Percentiles rank a stretch among this genome's conserved stretches.
phyloP scores from a whole-genome alignment of 345 rosid species.

The Sisymbrium altissimum region DNA sequence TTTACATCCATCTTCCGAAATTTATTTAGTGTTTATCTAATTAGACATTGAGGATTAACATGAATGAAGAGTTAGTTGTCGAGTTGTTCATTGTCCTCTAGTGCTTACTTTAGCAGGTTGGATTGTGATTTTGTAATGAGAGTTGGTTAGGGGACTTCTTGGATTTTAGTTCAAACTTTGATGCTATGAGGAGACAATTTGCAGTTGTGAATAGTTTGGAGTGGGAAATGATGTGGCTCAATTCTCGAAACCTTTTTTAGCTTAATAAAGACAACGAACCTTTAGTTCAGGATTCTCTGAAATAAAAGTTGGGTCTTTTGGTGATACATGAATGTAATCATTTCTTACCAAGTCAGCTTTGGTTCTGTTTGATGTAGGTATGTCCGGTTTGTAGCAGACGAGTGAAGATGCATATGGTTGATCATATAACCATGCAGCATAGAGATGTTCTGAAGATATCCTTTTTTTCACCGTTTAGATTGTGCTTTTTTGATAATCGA shows the following conservation, averaged over 20 bases:
- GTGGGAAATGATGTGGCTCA: not conserved
- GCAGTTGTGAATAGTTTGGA: not conserved
- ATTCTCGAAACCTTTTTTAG: not conserved
- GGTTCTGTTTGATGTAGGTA: constrained; percentile 25
- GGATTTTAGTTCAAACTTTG: not conserved
- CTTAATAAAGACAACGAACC: not conserved
- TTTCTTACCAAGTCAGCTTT: not conserved
- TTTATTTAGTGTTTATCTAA: too few relatives aligned
- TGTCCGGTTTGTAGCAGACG: constrained; percentile 35
- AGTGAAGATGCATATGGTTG: constrained; percentile 36
- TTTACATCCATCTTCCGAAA: not conserved
- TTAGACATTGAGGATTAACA: not conserved
- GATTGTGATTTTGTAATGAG: constrained; percentile 2
- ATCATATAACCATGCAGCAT: constrained; percentile 31
- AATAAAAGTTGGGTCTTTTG: not conserved
- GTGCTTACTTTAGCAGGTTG: constrained; percentile 4
- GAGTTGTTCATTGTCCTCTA: not conserved
- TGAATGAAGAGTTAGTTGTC: constrained; percentile 11
- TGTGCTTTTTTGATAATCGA: not conserved
- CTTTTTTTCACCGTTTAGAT: not conserved
- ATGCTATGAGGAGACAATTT: not conserved
- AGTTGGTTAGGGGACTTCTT: constrained; percentile 1
- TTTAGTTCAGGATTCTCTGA: not conserved
- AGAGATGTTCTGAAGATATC: constrained; percentile 29
- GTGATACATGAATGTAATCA: not conserved